Evolutionary conservation across 208 protist species (phyloP).

Genomic region (Trypanosoma avium): DNA sequence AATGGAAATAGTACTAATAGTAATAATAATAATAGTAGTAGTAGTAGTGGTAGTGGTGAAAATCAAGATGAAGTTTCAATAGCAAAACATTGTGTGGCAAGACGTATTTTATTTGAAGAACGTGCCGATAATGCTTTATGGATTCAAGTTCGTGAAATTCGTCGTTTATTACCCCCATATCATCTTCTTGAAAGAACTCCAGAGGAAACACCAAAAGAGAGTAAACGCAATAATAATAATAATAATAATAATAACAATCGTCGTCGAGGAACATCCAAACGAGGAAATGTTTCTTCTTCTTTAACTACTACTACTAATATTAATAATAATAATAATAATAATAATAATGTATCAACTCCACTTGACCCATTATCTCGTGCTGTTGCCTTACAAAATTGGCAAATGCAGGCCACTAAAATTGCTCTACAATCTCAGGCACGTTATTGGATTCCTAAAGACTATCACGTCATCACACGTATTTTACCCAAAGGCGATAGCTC

Average conservation of each 20-base stretch:
- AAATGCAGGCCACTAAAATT: conserved; percentile 34
- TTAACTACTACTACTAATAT: background rate
- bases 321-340: background rate
- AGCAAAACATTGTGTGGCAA: conserved; percentile 29
- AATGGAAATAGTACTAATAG: background rate
- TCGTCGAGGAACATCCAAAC: conserved; percentile 3
- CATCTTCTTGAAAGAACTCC: conserved; percentile 54
- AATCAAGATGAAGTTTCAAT: background rate
- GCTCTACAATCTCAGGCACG: conserved; percentile 44
- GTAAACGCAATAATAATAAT: conserved; percentile 8
- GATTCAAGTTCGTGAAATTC: conserved; percentile 85
- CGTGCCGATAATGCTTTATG: conserved; percentile 59
- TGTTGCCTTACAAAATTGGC: conserved; percentile 63
- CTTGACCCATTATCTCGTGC: conserved; percentile 64
- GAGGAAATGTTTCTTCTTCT: background rate
- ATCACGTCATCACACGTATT: conserved; percentile 80
- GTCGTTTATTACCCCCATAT: conserved; percentile 67
- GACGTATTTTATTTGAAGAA: conserved; percentile 70
- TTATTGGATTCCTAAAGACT: conserved; percentile 42
- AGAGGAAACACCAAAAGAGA: no score
- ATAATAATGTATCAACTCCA: conserved; percentile 22
- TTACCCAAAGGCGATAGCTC: conserved; percentile 57
- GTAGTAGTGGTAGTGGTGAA: background rate
- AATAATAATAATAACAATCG: background rate
- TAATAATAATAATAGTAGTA: background rate